Evolutionary conservation across 257 asterid genomes (phyloP).

Genomic region (Gentiana straminea): DNA sequence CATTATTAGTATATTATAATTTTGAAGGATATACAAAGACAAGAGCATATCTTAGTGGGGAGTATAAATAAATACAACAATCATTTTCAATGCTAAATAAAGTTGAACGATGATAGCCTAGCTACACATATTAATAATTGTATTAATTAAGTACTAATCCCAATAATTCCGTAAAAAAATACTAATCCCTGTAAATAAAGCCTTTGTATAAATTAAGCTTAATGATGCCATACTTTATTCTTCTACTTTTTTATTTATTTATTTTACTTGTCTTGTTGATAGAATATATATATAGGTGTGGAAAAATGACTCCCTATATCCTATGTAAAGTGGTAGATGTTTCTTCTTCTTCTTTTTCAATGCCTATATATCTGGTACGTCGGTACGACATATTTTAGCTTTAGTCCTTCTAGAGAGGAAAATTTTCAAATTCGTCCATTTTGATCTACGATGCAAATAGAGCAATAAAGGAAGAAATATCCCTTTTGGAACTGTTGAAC

Average conservation of each 20-base stretch:
- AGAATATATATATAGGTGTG: too few relatives aligned
- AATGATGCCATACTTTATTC: slow-evolving; percentile 3
- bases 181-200: slow-evolving; percentile 10
- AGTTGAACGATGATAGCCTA: neutral
- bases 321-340: too few relatives aligned
- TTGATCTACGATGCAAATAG: too few relatives aligned
- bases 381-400: too few relatives aligned
- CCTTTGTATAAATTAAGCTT: neutral
- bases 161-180: slow-evolving; percentile 3
- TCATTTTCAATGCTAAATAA: slow-evolving; percentile 11
- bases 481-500: too few relatives aligned
- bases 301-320: too few relatives aligned
- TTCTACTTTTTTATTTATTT: neutral
- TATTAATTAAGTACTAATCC: slow-evolving; percentile 13
- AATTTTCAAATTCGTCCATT: too few relatives aligned
- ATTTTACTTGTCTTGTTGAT: neutral
- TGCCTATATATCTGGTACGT: too few relatives aligned
- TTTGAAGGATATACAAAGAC: neutral
- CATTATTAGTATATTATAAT: too few relatives aligned
- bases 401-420: too few relatives aligned
- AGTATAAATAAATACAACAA: slow-evolving; percentile 9
- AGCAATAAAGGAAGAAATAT: too few relatives aligned
- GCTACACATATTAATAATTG: slow-evolving; percentile 1
- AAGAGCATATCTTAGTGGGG: slow-evolving; percentile 9
- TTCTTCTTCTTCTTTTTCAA: too few relatives aligned